A percentile compares a stretch with the other conserved stretches of the same genome.
phyloP scores from a whole-genome alignment of 176 grass and related monocot species.

The Olyra latifolia region DNA sequence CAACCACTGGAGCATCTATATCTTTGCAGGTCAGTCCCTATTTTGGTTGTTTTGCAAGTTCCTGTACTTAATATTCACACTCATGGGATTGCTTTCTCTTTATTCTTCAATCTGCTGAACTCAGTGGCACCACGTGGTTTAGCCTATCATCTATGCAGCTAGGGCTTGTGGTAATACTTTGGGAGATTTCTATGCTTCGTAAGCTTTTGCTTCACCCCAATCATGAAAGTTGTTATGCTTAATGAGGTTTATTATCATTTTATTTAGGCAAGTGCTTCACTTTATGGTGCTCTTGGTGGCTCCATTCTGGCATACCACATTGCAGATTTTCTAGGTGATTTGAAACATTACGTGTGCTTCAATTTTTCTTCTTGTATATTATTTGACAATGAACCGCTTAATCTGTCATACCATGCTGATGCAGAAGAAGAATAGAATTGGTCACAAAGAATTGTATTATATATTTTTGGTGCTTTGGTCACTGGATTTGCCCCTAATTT shows the following conservation, averaged over 20 bases:
- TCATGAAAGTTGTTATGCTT: not conserved
- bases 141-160: constrained; percentile 78
- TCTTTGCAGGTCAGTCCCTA: constrained; percentile 70
- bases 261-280: constrained; percentile 85
- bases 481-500: constrained; percentile 75
- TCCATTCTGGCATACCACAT: constrained; percentile 70
- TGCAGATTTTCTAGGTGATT: constrained; percentile 78
- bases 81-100: constrained; percentile 18
- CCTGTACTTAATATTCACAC: constrained; percentile 4
- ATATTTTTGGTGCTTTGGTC: constrained; percentile 70
- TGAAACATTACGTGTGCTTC: not conserved
- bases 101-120: constrained; percentile 84
- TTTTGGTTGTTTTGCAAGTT: not conserved
- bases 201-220: not conserved
- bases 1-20: constrained; percentile 86
- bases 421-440: constrained; percentile 89
- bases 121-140: constrained; percentile 93
- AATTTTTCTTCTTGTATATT: not conserved
- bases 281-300: constrained; percentile 93
- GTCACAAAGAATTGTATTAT: constrained; percentile 62
- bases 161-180: constrained; percentile 80
- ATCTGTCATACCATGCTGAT: constrained; percentile 36
- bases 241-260: constrained; percentile 22
- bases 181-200: not conserved
- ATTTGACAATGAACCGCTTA: constrained; percentile 12